phyloP scores from a whole-genome alignment of 1,139 yeast species.

The Debaryomyces udenii region DNA sequence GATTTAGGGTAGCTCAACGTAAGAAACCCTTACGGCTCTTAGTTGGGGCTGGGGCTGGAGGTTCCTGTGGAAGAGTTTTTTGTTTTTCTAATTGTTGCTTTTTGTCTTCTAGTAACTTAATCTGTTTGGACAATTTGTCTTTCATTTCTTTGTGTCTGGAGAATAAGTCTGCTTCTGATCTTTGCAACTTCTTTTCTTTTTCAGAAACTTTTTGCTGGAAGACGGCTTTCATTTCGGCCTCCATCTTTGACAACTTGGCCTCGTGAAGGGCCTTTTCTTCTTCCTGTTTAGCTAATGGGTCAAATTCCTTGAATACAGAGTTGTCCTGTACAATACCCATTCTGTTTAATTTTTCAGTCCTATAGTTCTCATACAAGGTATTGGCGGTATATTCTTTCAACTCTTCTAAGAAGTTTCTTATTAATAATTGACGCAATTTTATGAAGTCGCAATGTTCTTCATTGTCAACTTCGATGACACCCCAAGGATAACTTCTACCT shows the following conservation, averaged over 20 bases:
- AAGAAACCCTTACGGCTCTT: slow-evolving; percentile 60
- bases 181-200: slow-evolving; percentile 95
- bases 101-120: slow-evolving; percentile 87
- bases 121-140: slow-evolving; percentile 87
- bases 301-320: slow-evolving; percentile 89
- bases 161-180: slow-evolving; percentile 95
- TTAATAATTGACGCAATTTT: slow-evolving; percentile 83
- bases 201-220: slow-evolving; percentile 96
- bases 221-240: slow-evolving; percentile 94
- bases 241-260: slow-evolving; percentile 92
- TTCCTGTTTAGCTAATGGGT: slow-evolving; percentile 89
- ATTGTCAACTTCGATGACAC: slow-evolving; percentile 92
- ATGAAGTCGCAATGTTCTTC: slow-evolving; percentile 93
- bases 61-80: slow-evolving; percentile 61
- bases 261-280: slow-evolving; percentile 94
- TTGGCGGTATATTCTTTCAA: slow-evolving; percentile 84
- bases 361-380: slow-evolving; percentile 81
- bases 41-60: slow-evolving; percentile 48
- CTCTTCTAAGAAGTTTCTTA: slow-evolving; percentile 92
- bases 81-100: slow-evolving; percentile 78
- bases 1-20: slow-evolving; percentile 31
- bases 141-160: slow-evolving; percentile 97
- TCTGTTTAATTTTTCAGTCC: slow-evolving; percentile 75
- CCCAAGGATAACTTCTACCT: slow-evolving; percentile 98
- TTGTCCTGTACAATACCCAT: slow-evolving; percentile 95